Evolutionary conservation across 2,329 filamentous ascomycete species (phyloP).

Genomic region (Cladosporium sp.): DNA sequence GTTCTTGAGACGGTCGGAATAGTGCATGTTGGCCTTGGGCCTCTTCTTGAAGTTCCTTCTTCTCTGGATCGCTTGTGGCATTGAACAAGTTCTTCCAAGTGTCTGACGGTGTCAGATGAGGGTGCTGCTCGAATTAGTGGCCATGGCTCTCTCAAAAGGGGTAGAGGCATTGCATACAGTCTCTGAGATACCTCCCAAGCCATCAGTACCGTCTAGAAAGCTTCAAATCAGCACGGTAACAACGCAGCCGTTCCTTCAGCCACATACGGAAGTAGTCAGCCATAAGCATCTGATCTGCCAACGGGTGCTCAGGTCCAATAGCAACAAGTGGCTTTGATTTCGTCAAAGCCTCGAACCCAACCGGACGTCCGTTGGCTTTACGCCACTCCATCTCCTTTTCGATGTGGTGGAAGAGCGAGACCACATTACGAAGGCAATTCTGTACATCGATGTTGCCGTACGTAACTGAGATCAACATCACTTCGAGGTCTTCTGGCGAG

Average conservation of each 20-base stretch:
- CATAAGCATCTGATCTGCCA: conserved; percentile 74
- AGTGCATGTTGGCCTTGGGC: conserved; percentile 30
- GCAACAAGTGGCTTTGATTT: conserved; percentile 69
- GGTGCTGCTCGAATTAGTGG: conserved; percentile 34
- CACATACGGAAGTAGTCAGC: conserved; percentile 73
- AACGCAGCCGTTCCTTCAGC: neutral
- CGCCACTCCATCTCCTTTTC: conserved; percentile 88
- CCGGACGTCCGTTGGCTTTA: conserved; percentile 58
- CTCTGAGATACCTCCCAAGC: conserved; percentile 46
- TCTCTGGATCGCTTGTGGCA: conserved; percentile 25
- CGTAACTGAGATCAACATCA: conserved; percentile 81
- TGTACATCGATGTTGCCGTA: conserved; percentile 91
- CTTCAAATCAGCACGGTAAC: neutral
- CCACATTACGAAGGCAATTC: conserved; percentile 81
- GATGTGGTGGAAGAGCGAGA: conserved; percentile 87
- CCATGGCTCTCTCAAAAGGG: neutral
- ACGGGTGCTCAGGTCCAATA: conserved; percentile 77
- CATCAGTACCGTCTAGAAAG: conserved; percentile 43
- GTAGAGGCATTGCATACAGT: conserved; percentile 31
- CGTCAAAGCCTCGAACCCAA: conserved; percentile 70
- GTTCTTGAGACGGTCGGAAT: conserved; percentile 71
- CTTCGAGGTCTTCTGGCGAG: conserved; percentile 76
- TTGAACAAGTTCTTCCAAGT: conserved; percentile 46
- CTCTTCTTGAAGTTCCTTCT: conserved; percentile 11
- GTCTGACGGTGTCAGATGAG: conserved; percentile 44